Base-by-base conservation (phyloP, 2,329 filamentous ascomycete genomes). In the Epichloe baconii region DNA sequence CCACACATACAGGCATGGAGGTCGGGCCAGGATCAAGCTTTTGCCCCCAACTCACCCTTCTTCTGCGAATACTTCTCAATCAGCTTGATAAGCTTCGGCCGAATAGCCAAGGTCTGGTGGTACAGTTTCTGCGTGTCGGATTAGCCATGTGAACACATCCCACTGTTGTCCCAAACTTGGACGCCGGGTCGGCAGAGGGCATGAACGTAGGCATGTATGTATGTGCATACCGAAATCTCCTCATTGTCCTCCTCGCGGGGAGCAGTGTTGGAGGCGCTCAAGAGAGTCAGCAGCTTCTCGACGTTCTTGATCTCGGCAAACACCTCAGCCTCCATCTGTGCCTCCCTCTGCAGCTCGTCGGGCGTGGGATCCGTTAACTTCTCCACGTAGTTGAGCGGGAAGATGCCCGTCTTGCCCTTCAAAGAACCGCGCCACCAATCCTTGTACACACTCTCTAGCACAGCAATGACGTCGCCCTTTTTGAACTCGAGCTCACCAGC, bases 11-110 rank as follows among this genome's bases (percentile, higher is more conserved):
- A 14, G 15, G 11, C 8, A 31, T 19, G 12, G n/a, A n/a, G 35
- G 14, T 31, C 12, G 2, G 37, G 21, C 31, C 11, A 10, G 14
- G 36, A 38, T 38, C 36, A n/a, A 14, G 14, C 14, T 31, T 5
- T 4, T n/a, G n/a, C n/a, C 21, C 5, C 17, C 2, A 8, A 47
- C 62, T 49, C 71, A 91, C 89, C 90, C 71, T 98, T 98, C 79
- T 95, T 97, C 66, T 98, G 93, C 10, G 93, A 97, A 65, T 98
- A 98, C 67, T 97, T 97, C 55, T 94, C 93, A 65, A 98, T 98
- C 47, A 98, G 73, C 71, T 97, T 94, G 65, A 98, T 97, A 55
- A 98, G 73, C 72, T 98, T 98, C 12, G 93, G 93, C 35, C 93
- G 80, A 61, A 98, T 98, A 3, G 90, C 87, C 56, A 97, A 70